Evolutionary conservation across 2,329 filamentous ascomycete species (phyloP).

Genomic region (Stachybotrys echinatus): DNA sequence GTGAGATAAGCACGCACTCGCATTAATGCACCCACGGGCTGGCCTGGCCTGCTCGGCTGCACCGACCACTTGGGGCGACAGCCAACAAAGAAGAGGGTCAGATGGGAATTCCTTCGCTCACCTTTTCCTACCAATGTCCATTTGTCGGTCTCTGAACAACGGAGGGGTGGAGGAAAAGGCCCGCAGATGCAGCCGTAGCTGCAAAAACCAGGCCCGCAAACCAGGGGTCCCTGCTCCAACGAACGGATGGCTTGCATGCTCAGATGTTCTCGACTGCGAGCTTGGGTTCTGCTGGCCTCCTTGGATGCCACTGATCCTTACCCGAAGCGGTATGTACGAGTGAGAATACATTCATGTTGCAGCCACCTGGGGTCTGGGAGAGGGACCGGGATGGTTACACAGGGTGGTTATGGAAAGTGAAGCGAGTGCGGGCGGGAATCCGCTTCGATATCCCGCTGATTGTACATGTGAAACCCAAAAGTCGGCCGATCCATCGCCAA

Average conservation of each 20-base stretch:
- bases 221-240: background rate
- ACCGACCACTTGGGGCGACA: background rate
- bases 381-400: background rate
- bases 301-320: background rate
- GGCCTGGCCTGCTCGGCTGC: background rate
- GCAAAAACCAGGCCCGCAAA: background rate
- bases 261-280: background rate
- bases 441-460: background rate
- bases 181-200: background rate
- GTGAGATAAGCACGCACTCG: background rate
- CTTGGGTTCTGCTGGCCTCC: no score
- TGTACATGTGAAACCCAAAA: no score
- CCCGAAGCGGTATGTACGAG: background rate
- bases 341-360: background rate
- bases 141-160: background rate
- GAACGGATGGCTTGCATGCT: background rate
- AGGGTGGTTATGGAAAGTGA: background rate
- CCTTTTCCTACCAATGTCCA: background rate
- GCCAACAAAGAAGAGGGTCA: background rate
- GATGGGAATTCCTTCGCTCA: background rate
- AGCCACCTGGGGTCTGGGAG: background rate
- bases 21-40: background rate
- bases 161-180: background rate
- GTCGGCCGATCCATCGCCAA: no score
- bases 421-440: background rate